phyloP scores from a whole-genome alignment of 176 grass and related monocot species.

The Phyllostachys edulis region DNA sequence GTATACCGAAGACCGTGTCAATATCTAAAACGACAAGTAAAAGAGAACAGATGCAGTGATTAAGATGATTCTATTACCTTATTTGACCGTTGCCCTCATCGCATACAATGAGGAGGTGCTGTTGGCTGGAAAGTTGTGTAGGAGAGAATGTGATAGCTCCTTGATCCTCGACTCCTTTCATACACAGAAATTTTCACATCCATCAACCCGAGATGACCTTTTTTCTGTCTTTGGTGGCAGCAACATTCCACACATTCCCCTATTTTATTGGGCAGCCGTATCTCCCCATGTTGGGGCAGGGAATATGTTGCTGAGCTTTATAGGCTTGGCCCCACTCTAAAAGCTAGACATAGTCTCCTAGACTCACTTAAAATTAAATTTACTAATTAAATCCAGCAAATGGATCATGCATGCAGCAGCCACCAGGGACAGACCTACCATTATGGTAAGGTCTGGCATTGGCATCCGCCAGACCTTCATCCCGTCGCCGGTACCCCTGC shows the following conservation, averaged over 20 bases:
- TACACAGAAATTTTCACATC: conserved; percentile 32
- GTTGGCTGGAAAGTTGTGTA: background rate
- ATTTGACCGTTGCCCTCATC: background rate
- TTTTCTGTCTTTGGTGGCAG: conserved; percentile 11
- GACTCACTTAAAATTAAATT: background rate
- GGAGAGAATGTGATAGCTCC: conserved; percentile 9
- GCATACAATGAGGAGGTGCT: background rate
- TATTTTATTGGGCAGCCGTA: conserved; percentile 30
- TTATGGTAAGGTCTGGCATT: no score
- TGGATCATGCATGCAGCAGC: background rate
- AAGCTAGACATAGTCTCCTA: background rate
- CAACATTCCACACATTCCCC: conserved; percentile 38
- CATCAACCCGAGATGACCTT: conserved; percentile 27
- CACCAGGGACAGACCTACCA: no score
- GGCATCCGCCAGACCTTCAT: no score
- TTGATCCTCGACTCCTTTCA: background rate
- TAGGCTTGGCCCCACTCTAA: conserved; percentile 1
- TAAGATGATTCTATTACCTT: background rate
- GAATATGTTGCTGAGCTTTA: conserved; percentile 42
- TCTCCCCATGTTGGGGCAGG: conserved; percentile 2
- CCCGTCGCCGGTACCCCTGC: no score
- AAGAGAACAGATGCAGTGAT: background rate
- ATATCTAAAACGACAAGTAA: background rate
- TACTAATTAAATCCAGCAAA: background rate
- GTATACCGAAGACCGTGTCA: fast-evolving